Evolutionary conservation across 2,329 filamentous ascomycete species (phyloP).

Genomic region (Ophiostoma ips): DNA sequence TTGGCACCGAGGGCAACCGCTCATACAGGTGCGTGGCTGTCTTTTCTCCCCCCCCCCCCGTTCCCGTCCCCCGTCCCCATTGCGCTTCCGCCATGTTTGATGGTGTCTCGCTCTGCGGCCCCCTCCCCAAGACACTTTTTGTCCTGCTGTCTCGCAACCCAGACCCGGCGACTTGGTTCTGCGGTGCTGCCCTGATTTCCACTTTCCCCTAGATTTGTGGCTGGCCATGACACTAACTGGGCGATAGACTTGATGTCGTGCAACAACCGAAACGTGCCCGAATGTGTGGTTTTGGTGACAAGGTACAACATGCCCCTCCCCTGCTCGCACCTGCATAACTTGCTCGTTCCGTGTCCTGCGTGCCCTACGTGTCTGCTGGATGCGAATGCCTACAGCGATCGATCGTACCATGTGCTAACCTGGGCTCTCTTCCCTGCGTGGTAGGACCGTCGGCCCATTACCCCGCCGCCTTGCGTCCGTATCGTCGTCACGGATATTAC

Average conservation of each 20-base stretch:
- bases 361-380: too few species aligned
- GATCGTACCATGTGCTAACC: too few species aligned
- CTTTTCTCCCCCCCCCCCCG: too few species aligned
- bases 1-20: slow-evolving; percentile 13
- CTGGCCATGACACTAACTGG: slow-evolving; percentile 2
- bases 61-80: too few species aligned
- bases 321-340: not conserved
- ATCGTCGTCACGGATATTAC: slow-evolving; percentile 62
- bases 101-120: not conserved
- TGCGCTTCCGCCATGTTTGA: too few species aligned
- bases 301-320: slow-evolving; percentile 39
- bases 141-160: not conserved
- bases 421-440: not conserved
- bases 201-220: not conserved
- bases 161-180: not conserved
- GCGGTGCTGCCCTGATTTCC: not conserved
- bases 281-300: slow-evolving; percentile 99
- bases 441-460: slow-evolving; percentile 88
- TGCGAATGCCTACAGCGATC: not conserved
- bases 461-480: slow-evolving; percentile 81
- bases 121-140: not conserved
- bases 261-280: slow-evolving; percentile 88
- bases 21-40: slow-evolving; percentile 13
- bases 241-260: slow-evolving; percentile 54
- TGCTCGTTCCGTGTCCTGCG: too few species aligned